phyloP scores from a whole-genome alignment of 176 grass and related monocot species.

The Microstegium vimineum region DNA sequence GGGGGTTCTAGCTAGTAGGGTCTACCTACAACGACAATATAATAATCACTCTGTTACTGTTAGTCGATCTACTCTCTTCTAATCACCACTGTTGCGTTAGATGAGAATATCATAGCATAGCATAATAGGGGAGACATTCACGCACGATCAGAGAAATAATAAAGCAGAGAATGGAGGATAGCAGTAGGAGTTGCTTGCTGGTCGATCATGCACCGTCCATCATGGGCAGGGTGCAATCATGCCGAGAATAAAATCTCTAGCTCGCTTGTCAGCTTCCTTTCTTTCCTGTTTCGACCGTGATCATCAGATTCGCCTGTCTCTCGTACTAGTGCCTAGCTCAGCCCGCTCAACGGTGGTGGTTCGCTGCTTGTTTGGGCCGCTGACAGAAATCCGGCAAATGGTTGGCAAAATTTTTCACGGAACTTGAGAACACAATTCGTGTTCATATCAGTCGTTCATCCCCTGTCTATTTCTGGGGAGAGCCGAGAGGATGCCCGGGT shows the following conservation, averaged over 20 bases:
- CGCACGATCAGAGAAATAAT: background rate
- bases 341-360: too few relatives aligned
- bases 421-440: background rate
- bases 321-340: background rate
- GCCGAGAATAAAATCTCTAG: conserved; percentile 12
- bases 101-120: background rate
- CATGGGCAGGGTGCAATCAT: background rate
- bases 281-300: background rate
- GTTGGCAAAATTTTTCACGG: background rate
- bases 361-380: background rate
- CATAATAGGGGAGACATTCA: background rate
- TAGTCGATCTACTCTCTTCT: background rate
- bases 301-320: background rate
- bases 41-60: background rate
- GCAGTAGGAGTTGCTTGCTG: too few relatives aligned
- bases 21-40: background rate
- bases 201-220: conserved; percentile 16
- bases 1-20: background rate
- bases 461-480: background rate
- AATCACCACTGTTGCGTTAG: background rate
- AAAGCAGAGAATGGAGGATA: background rate
- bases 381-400: too few relatives aligned
- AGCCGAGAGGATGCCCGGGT: background rate
- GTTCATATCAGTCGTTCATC: background rate
- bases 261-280: background rate